Base-by-base conservation (phyloP, 192 early-diverging fungal species). In the Obelidium mucronatum region DNA sequence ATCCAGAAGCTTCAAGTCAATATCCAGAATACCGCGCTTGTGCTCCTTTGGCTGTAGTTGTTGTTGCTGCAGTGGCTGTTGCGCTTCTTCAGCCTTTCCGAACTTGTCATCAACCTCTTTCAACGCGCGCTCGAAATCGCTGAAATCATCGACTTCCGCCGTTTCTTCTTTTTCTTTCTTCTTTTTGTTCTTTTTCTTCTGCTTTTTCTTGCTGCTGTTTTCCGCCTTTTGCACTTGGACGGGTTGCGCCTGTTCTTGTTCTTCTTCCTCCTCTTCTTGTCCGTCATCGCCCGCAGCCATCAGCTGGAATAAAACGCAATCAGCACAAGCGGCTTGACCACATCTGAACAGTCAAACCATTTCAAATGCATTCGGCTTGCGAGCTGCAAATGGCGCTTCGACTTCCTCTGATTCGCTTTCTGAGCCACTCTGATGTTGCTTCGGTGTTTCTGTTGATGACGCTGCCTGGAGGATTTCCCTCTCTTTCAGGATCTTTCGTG, bases 1-100 rank as follows among this genome's bases (percentile, higher is more conserved):
- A 79, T 96, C 94, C 54, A 96, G 76, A 68, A 83, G 83, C 37
- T 90, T 88, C 30, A 87, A 74, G 53, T 96, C 93, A 17, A 79
- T 35, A 11, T 17, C 31, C 24, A 75, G 73, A 53, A 80, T n/a
- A 37, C 15, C 28, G 63, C 63, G 75, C 54, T 58, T 31, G 54
- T 63, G 63, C 55, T 42, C 62, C 65, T 22, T 24, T 51, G 63
- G 1, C 30, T 36, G 35, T 44, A 51, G 51, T 55, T 61, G 39
- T 58, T 65, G 66, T 53, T 52, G 62, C 19, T 30, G 36, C 58
- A 3, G 19, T 40, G 34, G 40, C 40, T 67, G 55, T 62, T 68
- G 33, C 40, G 75, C 76, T 58, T 17, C 17, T 30, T 40, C 33
- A 60, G 17, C 55, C 34, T 37, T 42, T 28, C 74, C 86, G 74